Evolutionary conservation across 129 eudicot species (phyloP), one percentile per base, ranked within the genome.

Genomic region (Pseudognaphalium luteoalbum): DNA sequence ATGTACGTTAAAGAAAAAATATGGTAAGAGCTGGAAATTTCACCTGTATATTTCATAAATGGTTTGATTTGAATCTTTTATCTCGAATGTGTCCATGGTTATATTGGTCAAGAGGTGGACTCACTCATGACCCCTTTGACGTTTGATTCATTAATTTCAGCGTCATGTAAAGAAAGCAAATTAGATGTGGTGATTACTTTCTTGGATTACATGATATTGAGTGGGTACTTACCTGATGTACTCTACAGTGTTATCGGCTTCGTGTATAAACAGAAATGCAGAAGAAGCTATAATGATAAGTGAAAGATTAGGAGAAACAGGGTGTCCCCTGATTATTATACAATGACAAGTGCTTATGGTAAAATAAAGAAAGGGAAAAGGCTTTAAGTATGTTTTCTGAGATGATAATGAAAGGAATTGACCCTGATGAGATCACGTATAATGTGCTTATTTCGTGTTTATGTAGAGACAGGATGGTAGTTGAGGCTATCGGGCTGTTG

Each of bases 261-360:
- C 88, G 83, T 84, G 96, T 73, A 90, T 86, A 78, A 88, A 84
- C 12, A 88, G 89, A 20, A 86, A 86, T 42, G 83, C 83, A 22
- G 81, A 84, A 56, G 84, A 84, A 63, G 97, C 97, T 19, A 3
- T 91, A 80, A 71, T 73, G 67, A 86, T 88, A 25, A 86, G 88
- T 65, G 81, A 78, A 14, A 86, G 80, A 61, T 85, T 91, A n/a
- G 80, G 82, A 6, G 84, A 83, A 22, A 79, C 78, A 11, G 97
- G 94, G 33, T 83, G 90, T 67, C 84, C 85, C 92, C 88, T 4
- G 94, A 91, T 76, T 91, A 88, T 47, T 88, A 91, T 58, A 86
- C 94, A 6, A 86, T 91, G 94, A 77, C 86, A 56, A 86, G 90
- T 64, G 97, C 88, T 86, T 91, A 67, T 88, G 92, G 97, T 81